Conservation (phyloP, 2,329 filamentous ascomycete species). For the Monilinia polystroma region DNA sequence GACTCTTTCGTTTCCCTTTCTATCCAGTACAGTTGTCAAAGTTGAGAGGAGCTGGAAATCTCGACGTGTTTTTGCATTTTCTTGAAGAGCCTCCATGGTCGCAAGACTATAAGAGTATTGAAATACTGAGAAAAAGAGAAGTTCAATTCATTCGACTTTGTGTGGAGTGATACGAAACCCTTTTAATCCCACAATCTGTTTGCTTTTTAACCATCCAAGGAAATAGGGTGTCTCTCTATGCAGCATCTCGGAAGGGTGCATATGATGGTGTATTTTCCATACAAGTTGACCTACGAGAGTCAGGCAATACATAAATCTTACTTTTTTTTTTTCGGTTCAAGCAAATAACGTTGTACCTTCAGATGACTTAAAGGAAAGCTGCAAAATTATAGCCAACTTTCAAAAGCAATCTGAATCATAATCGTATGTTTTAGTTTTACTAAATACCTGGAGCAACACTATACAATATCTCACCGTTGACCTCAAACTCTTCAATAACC, state of each 20-base stretch:
- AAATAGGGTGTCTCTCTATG: background rate
- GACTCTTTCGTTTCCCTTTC: too few relatives aligned
- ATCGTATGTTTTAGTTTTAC: background rate
- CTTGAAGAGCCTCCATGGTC: too few relatives aligned
- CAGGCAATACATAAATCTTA: too few relatives aligned
- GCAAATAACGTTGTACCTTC: background rate
- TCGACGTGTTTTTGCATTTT: too few relatives aligned
- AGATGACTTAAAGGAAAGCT: background rate
- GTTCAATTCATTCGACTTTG: background rate
- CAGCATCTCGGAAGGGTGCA: too few relatives aligned
- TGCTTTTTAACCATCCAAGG: background rate
- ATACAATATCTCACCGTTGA: conserved; percentile 43
- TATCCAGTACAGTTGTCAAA: too few relatives aligned
- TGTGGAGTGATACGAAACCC: background rate
- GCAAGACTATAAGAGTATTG: background rate
- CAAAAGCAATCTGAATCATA: background rate
- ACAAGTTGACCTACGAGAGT: too few relatives aligned
- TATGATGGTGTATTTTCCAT: too few relatives aligned
- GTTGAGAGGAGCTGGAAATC: too few relatives aligned
- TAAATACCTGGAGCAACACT: conserved; percentile 39
- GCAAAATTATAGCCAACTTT: background rate
- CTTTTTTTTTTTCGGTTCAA: too few relatives aligned
- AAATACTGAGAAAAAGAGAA: too few relatives aligned
- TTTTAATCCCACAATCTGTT: too few relatives aligned
- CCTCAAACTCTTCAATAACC: conserved; percentile 43